Base-by-base conservation (phyloP, 805 yeast species). In the Cyberlindnera suaveolens region DNA sequence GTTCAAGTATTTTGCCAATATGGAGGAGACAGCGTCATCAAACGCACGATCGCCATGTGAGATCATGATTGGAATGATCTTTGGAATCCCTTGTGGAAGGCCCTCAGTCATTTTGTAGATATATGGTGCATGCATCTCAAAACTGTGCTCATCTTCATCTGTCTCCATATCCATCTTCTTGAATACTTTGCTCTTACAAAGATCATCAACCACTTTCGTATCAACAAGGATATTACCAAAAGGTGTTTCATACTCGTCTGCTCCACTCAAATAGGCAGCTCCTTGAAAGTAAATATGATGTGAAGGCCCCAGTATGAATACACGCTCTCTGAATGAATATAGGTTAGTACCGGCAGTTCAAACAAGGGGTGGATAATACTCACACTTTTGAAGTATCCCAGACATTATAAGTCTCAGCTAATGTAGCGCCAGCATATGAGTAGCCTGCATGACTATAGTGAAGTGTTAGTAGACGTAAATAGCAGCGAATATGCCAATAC, bases 91-190 rank as follows among this genome's bases (percentile, higher is more conserved):
- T 48, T 45, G 63, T 4, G 62, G 47, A 3, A 56, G 40, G 41
- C 56, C 52, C 18, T 65, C 52, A 9, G 81, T 69, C 42, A 72
- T 64, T 45, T 76, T 71, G 52, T 75, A 71, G 8, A 86, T 65
- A 46, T 77, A 81, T 0, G 98, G 96, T 58, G 83, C 74, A 62
- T 93, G 98, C 96, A 93, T 86, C 57, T 93, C 99, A 55, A 93
- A 77, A 40, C 93, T 82, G 61, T 93, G 99, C 60, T 93, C 99
- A 15, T 82, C 84, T 46, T 80, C 78, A 60, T 93, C 99, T 13
- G 71, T 71, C 0, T 68, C 73, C 2, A 61, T 48, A 23, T 70
- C 61, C 95, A 89, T 84, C 42, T 59, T 62, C 45, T 68, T 66
- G 51, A 85, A 80, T 2, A 63, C 62, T 3, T 69, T 56, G n/a